Base-by-base conservation (phyloP, 2,329 filamentous ascomycete genomes). In the Coniochaeta sp. region DNA sequence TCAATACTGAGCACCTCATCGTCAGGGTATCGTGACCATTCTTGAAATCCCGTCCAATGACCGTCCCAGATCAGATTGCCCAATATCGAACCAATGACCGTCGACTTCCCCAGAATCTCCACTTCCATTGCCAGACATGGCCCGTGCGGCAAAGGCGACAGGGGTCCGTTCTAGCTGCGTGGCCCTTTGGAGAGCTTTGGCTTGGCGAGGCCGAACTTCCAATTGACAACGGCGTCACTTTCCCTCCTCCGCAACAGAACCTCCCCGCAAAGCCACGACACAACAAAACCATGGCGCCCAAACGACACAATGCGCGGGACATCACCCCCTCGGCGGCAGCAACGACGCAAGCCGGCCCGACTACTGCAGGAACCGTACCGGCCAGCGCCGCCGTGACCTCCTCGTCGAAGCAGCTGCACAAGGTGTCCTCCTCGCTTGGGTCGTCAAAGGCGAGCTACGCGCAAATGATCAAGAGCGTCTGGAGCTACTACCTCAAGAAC, bases 401-500 rank as follows among this genome's bases (percentile, higher is more conserved):
- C 30, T 32, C 30, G n/a, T 9, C 30, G 28, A 55, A 62, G 63
- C 55, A 50, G 31, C 48, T 49, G 42, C 48, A 47, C 31, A 50
- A 54, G 47, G n/a, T 14, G 13, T 38, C 33, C 6, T 6, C 14
- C 14, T 31, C 45, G 27, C 8, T 31, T 32, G 9, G 9, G 45
- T 7, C 45, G 18, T 16, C 45, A 8, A 28, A 31, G 12, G 28
- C 20, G 24, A 30, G 45, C 58, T 75, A 75, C 71, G 65, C 75
- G 63, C 75, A 85, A 62, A 87, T 95, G 57, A 73, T 85, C 40
- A 61, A 77, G 52, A 84, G 83, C 64, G 77, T 96, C 60, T 87
- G 85, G 79, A 74, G 83, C 61, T 83, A 89, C 70, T 99, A 99
- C 71, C 68, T 85, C 51, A 74, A 86, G 59, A 79, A 83, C 60